Conservation (phyloP, 2,329 filamentous ascomycete species). For the Penicillium sp. region DNA sequence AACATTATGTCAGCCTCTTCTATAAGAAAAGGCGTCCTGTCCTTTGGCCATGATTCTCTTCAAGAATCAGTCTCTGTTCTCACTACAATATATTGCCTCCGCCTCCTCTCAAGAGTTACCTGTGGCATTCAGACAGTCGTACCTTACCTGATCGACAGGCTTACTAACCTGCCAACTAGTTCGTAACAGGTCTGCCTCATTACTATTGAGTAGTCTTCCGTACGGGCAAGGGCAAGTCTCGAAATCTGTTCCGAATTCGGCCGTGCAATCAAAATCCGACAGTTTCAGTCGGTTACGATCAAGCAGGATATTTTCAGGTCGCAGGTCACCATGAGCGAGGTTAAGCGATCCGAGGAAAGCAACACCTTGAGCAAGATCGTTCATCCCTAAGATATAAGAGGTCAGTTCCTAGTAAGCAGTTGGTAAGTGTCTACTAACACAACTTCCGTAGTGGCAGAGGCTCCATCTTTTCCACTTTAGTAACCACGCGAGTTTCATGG, state of each 20-base stretch:
- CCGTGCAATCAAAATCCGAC: slow-evolving; percentile 30
- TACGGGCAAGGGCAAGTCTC: slow-evolving; percentile 29
- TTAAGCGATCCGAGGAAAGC: slow-evolving; percentile 33
- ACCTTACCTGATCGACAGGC: too few relatives aligned
- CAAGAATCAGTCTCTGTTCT: too few relatives aligned
- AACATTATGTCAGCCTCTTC: too few relatives aligned
- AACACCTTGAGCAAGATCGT: slow-evolving; percentile 30
- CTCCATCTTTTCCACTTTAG: slow-evolving; percentile 26
- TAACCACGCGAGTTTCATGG: slow-evolving; percentile 20
- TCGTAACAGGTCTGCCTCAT: slow-evolving; percentile 18
- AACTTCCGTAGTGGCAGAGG: slow-evolving; percentile 23
- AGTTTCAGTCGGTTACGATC: slow-evolving; percentile 28
- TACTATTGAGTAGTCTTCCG: slow-evolving; percentile 26
- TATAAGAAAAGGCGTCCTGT: too few relatives aligned
- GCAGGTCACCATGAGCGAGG: slow-evolving; percentile 32
- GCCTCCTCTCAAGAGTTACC: too few relatives aligned
- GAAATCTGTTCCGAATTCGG: slow-evolving; percentile 23
- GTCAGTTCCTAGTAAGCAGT: background rate
- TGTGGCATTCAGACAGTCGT: too few relatives aligned
- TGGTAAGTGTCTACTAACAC: background rate
- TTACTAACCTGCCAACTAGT: too few relatives aligned
- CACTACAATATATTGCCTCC: too few relatives aligned
- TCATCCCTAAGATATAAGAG: slow-evolving; percentile 21
- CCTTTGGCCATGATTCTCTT: too few relatives aligned
- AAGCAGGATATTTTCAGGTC: slow-evolving; percentile 32